Evolutionary conservation across 345 rosid species (phyloP), one percentile per base, ranked within the genome.

Genomic region (Hibiscus tridactylites): DNA sequence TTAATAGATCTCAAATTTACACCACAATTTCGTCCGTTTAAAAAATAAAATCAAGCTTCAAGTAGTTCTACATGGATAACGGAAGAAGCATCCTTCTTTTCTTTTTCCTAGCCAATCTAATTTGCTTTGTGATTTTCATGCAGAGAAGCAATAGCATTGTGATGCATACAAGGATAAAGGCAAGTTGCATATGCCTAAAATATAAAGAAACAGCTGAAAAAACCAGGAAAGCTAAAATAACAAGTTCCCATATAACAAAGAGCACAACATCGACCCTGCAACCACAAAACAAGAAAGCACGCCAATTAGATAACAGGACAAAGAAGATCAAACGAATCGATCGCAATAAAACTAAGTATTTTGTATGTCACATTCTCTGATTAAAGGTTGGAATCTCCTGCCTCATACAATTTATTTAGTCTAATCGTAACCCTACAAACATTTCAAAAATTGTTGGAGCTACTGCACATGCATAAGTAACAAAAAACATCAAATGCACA

Each of bases 231-330:
- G 96, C 96, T 74, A 91, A 83, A 75, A 86, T 90, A 66, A 90
- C 69, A 33, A 94, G 93, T 78, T 94, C 98, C 98, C 98, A 94
- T 80, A 94, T 84, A 11, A 91, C 97, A 63, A 90, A 94, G 61
- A 94, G 74, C 78, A 85, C 92, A 8, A 90, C 96, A 82, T 94
- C 97, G 71, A 91, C 85, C 96, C 98, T 94, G 95, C 85, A 86
- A 35, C 61, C 17, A 49, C 53, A 13, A 49, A 49, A 49, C n/a
- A 49, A 49, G 53, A 49, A 49, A 49, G 53, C n/a, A 3, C 17
- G 5, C 3, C 6, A 5, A 49, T 49, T 11, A 49, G 16, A 49
- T 3, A 66, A 39, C 3, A 67, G 6, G 49, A 17, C 11, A 17
- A 56, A 3, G 44, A 63, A 46, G 56, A 24, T 3, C 3, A 44